These are phyloP conservation scores for Alternaria atra DNA, from an alignment of 2,329 filamentous ascomycete species.

Conservation along the genomic window DNA sequence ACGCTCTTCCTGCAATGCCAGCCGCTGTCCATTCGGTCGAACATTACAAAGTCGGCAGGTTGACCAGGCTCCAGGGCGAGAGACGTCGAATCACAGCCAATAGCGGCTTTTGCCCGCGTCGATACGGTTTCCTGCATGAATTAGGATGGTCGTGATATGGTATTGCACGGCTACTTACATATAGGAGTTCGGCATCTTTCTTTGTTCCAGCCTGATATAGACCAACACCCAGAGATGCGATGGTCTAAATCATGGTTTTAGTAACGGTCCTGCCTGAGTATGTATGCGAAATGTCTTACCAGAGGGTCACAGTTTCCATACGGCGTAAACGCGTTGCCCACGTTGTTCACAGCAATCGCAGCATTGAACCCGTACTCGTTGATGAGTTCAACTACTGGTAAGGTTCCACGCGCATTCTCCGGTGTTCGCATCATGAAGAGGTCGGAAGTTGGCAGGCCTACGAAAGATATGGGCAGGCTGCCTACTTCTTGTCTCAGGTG, in stretches of 20 bases:
- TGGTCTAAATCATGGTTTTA: neutral
- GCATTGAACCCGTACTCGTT: constrained; percentile 65
- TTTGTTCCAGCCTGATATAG: constrained; percentile 73
- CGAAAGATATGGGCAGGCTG: constrained; percentile 69
- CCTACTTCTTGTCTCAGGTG: constrained; percentile 60
- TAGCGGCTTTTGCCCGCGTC: constrained; percentile 52
- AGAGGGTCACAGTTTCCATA: constrained; percentile 73
- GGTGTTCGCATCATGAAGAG: constrained; percentile 73
- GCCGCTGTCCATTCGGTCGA: constrained; percentile 46
- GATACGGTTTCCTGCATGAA: constrained; percentile 59
- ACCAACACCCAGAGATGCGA: constrained; percentile 63
- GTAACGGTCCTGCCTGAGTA: neutral
- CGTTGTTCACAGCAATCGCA: constrained; percentile 74
- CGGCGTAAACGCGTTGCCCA: constrained; percentile 78
- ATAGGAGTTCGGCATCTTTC: constrained; percentile 66
- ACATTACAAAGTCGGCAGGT: constrained; percentile 55
- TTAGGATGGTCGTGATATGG: constrained; percentile 25
- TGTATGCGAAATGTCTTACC: constrained; percentile 31
- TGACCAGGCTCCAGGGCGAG: constrained; percentile 49
- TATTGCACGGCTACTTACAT: constrained; percentile 52
- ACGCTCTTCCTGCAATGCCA: constrained; percentile 56
- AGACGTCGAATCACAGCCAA: constrained; percentile 50
- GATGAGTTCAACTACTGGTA: constrained; percentile 70
- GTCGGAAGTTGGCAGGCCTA: constrained; percentile 75
- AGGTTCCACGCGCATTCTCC: constrained; percentile 63